Conservation (phyloP, 148 eudicot species). For the Silene uniflora region DNA sequence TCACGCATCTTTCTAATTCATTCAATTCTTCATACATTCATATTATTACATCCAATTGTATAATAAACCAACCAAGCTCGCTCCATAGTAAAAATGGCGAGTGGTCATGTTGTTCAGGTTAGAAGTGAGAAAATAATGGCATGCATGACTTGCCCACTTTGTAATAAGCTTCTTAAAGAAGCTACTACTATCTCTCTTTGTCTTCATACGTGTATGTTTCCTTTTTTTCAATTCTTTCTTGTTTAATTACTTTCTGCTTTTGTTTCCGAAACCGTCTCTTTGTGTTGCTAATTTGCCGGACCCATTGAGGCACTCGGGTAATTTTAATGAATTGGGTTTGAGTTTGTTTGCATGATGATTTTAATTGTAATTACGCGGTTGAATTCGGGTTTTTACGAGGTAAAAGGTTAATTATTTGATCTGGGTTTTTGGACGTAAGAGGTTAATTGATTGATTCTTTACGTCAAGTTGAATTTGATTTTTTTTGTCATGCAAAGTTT, state of each 20-base stretch:
- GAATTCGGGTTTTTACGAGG: background rate
- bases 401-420: conserved; percentile 8
- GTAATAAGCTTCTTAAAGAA: conserved; percentile 56
- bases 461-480: conserved; percentile 25
- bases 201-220: conserved; percentile 77
- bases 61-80: no score
- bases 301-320: no score
- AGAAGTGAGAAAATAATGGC: conserved; percentile 56
- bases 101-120: conserved; percentile 55
- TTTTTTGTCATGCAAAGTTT: conserved; percentile 28
- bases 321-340: conserved; percentile 28
- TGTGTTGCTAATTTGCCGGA: no score
- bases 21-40: no score
- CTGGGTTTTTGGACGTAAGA: no score
- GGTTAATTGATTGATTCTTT: conserved; percentile 27
- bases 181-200: conserved; percentile 79
- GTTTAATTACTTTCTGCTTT: no score
- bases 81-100: background rate
- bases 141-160: conserved; percentile 96
- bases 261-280: no score
- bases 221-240: background rate
- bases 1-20: no score
- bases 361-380: background rate
- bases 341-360: background rate
- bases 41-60: no score